These are phyloP conservation scores for Wallacemonas sp. DNA, from an alignment of 208 protist genomes.

Conservation along the genomic window DNA sequence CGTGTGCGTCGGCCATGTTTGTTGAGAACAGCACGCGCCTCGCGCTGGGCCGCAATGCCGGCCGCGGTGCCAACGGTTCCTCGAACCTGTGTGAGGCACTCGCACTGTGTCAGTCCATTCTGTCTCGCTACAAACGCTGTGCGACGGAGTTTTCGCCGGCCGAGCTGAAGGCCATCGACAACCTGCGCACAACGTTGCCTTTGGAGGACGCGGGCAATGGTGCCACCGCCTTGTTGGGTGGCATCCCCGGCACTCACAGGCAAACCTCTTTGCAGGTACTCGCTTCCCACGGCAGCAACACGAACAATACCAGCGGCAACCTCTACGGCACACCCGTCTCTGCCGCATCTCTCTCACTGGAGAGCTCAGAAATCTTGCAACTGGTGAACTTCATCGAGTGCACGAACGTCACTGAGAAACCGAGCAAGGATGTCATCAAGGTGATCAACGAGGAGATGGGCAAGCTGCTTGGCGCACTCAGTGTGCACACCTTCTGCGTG, in stretches of 20 bases:
- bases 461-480: constrained; percentile 11
- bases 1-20: neutral
- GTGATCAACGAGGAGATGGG: constrained; percentile 48
- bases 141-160: constrained; percentile 30
- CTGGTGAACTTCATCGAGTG: constrained; percentile 30
- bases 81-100: constrained; percentile 73
- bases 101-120: constrained; percentile 68
- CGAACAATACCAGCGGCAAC: neutral
- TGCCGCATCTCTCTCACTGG: neutral
- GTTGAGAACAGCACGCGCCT: constrained; percentile 7
- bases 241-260: neutral
- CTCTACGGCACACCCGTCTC: neutral
- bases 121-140: constrained; percentile 61
- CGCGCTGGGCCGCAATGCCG: neutral
- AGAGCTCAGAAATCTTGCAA: neutral
- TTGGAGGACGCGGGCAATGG: neutral
- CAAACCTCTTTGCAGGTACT: neutral
- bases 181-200: constrained; percentile 19
- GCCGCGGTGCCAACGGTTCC: constrained; percentile 20
- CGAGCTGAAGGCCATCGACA: constrained; percentile 51
- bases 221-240: neutral
- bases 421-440: constrained; percentile 24
- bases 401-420: constrained; percentile 26
- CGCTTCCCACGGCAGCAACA: neutral
- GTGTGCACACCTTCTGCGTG: constrained; percentile 38